These are phyloP conservation scores for Microcyclosporella mali DNA, from an alignment of 2,329 filamentous ascomycete species.

Conservation along the genomic window DNA sequence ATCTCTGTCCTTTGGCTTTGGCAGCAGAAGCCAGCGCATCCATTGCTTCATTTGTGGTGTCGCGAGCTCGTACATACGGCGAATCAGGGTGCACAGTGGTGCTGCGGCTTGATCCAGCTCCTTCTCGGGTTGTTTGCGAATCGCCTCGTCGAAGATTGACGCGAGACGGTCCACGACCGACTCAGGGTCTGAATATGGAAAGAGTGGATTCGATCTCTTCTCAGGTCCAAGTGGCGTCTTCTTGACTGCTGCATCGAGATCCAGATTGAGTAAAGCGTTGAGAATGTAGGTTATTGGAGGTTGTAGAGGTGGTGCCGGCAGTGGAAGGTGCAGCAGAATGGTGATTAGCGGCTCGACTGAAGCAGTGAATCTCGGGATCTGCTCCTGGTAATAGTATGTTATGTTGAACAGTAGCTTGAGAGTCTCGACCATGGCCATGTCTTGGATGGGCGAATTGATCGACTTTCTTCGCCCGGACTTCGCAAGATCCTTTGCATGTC, in stretches of 20 bases:
- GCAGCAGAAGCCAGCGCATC: constrained; percentile 65
- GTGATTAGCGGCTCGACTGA: constrained; percentile 65
- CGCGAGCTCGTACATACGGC: constrained; percentile 65
- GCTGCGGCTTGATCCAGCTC: constrained; percentile 68
- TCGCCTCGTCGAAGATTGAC: constrained; percentile 61
- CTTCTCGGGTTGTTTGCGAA: constrained; percentile 56
- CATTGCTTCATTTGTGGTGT: constrained; percentile 55
- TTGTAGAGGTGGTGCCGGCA: constrained; percentile 62
- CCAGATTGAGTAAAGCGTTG: constrained; percentile 75
- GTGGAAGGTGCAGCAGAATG: constrained; percentile 58
- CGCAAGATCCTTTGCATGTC: constrained; percentile 50
- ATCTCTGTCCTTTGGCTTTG: constrained; percentile 68
- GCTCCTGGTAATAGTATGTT: constrained; percentile 63
- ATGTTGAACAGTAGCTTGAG: constrained; percentile 87
- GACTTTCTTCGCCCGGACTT: constrained; percentile 34
- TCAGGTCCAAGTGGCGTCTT: constrained; percentile 18
- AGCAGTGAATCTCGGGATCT: constrained; percentile 56
- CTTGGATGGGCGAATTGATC: constrained; percentile 53
- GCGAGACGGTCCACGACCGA: constrained; percentile 60
- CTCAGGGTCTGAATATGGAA: constrained; percentile 57
- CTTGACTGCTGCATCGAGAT: constrained; percentile 46
- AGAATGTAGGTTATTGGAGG: constrained; percentile 65
- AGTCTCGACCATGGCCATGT: constrained; percentile 76
- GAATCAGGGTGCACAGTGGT: constrained; percentile 56
- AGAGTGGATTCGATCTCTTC: constrained; percentile 49